These are phyloP conservation scores for Lachnellula suecica DNA, from an alignment of 2,329 filamentous ascomycete species.

Conservation along the genomic window DNA sequence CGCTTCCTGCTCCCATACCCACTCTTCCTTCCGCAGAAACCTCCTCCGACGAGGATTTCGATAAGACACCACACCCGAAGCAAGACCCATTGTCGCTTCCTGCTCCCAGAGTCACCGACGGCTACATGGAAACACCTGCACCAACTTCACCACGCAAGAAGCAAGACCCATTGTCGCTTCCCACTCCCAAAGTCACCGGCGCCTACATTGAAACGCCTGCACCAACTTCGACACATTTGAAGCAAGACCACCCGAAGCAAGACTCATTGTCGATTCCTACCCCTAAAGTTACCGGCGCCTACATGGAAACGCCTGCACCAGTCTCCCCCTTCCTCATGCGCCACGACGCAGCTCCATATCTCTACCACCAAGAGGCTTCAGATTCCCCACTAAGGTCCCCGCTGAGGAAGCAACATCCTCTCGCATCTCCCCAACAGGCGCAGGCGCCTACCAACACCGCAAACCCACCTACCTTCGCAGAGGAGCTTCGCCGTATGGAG, in stretches of 20 bases:
- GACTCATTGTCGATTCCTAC: background rate
- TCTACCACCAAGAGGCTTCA: background rate
- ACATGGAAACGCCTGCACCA: background rate
- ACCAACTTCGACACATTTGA: conserved; percentile 13
- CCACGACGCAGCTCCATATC: background rate
- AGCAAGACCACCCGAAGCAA: conserved; percentile 1
- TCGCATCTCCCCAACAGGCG: background rate
- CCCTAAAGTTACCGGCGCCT: background rate
- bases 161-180: too few relatives aligned
- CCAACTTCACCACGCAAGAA: too few relatives aligned
- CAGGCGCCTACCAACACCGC: conserved; percentile 8
- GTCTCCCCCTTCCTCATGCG: background rate
- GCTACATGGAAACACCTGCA: too few relatives aligned
- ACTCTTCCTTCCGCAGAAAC: too few relatives aligned
- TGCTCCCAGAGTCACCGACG: too few relatives aligned
- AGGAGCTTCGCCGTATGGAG: conserved; percentile 28
- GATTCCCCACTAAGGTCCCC: background rate
- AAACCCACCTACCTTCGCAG: conserved; percentile 19
- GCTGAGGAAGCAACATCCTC: background rate
- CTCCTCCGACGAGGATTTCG: too few relatives aligned
- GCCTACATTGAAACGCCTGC: conserved; percentile 35
- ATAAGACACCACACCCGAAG: too few relatives aligned
- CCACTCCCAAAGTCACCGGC: conserved; percentile 30
- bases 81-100: too few relatives aligned
- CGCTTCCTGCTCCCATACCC: too few relatives aligned